Evolutionary conservation across 73 alveolate species (phyloP).

Genomic region (Stentor roeselii): DNA sequence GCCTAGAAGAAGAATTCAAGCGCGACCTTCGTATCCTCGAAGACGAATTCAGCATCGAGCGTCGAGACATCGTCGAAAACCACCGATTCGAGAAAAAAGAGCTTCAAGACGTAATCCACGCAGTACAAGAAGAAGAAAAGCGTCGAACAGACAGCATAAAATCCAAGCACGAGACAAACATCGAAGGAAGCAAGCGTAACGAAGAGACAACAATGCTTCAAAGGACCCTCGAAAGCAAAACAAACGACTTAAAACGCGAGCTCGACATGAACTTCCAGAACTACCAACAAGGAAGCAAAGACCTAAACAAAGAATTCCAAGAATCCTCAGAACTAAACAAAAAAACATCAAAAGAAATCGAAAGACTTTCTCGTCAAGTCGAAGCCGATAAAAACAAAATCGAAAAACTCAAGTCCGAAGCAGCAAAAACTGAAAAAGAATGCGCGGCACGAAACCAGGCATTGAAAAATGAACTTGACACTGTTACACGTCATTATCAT

Average conservation of each 20-base stretch:
- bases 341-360: constrained; percentile 70
- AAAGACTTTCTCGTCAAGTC: constrained; percentile 65
- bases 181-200: constrained; percentile 74
- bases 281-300: constrained; percentile 83
- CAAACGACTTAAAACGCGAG: constrained; percentile 65
- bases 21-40: constrained; percentile 84
- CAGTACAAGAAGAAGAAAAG: constrained; percentile 92
- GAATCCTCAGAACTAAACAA: constrained; percentile 70
- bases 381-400: constrained; percentile 74
- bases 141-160: constrained; percentile 79
- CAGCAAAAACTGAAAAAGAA: constrained; percentile 84
- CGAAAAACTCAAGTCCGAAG: constrained; percentile 81
- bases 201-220: constrained; percentile 74
- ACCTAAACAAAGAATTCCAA: constrained; percentile 80
- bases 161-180: constrained; percentile 79
- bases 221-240: constrained; percentile 66
- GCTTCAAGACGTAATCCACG: constrained; percentile 89
- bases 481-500: constrained; percentile 84
- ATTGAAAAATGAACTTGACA: constrained; percentile 86
- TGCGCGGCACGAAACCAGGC: constrained; percentile 93
- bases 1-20: constrained; percentile 92
- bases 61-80: constrained; percentile 82
- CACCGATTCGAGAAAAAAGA: constrained; percentile 91
- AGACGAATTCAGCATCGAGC: constrained; percentile 87
- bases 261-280: constrained; percentile 69